Conservation (phyloP, 2,329 filamentous ascomycete genomes). For the Alternaria consortialis region DNA sequence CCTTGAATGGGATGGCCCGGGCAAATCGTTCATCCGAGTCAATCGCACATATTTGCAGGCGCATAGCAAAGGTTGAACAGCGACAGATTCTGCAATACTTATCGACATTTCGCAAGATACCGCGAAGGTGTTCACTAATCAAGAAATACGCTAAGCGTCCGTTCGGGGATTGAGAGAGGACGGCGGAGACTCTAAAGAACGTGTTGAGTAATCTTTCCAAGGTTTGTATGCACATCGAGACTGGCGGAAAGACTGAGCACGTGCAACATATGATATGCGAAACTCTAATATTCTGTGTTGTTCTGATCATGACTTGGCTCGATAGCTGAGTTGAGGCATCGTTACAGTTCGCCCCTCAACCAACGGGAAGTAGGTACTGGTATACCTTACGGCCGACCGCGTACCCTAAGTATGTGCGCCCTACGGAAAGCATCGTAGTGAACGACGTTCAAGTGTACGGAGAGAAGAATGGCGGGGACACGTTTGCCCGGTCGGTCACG, state of each 20-base stretch:
- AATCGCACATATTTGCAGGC: neutral
- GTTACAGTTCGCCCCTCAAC: neutral
- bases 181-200: neutral
- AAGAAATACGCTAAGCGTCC: neutral
- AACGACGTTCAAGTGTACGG: neutral
- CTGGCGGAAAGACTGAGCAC: neutral
- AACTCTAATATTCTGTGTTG: neutral
- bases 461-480: neutral
- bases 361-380: neutral
- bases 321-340: neutral
- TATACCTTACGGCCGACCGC: neutral
- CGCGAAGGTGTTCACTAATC: neutral
- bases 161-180: neutral
- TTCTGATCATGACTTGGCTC: neutral
- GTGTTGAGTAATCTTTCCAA: slow-evolving; percentile 1
- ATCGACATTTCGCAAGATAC: neutral
- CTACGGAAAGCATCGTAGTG: neutral
- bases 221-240: neutral
- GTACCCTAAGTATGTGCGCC: neutral
- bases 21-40: neutral
- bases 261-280: neutral
- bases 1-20: neutral
- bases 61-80: neutral
- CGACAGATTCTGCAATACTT: slow-evolving; percentile 1
- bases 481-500: neutral